A percentile compares a stretch with the other conserved stretches of the same genome.
Evolutionary conservation across 2,329 filamentous ascomycete genomes (phyloP).

Genomic region (Coccinonectria pachysandricola): DNA sequence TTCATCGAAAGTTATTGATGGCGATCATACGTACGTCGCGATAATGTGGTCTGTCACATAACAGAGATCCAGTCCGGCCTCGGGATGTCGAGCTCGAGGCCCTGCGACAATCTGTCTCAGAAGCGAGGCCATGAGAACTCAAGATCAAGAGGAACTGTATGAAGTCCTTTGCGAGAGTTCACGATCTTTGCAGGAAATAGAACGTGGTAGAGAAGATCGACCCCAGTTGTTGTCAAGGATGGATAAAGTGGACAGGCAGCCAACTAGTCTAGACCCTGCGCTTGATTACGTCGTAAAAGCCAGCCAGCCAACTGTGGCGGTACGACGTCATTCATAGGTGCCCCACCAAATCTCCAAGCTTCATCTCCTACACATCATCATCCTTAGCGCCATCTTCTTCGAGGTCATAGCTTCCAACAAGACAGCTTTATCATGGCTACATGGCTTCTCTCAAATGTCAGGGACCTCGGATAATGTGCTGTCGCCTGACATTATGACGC

Average conservation of each 20-base stretch:
- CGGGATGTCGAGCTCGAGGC: constrained; percentile 71
- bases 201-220: no score
- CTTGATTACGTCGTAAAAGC: no score
- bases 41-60: constrained; percentile 81
- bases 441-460: no score
- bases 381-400: constrained; percentile 5
- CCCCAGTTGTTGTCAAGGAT: no score
- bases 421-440: not conserved
- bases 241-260: no score
- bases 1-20: not conserved
- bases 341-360: no score
- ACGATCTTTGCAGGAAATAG: no score
- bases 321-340: constrained; percentile 15
- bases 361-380: no score
- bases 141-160: not conserved
- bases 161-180: no score
- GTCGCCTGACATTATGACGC: no score
- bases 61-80: constrained; percentile 85
- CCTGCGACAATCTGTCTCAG: constrained; percentile 87
- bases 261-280: no score
- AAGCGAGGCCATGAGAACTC: constrained; percentile 53
- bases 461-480: no score
- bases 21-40: constrained; percentile 37
- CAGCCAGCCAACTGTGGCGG: constrained; percentile 3
- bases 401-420: constrained; percentile 1